phyloP scores from a whole-genome alignment of 495 filamentous ascomycete species.

The Pyrenopolyporus hunteri region DNA sequence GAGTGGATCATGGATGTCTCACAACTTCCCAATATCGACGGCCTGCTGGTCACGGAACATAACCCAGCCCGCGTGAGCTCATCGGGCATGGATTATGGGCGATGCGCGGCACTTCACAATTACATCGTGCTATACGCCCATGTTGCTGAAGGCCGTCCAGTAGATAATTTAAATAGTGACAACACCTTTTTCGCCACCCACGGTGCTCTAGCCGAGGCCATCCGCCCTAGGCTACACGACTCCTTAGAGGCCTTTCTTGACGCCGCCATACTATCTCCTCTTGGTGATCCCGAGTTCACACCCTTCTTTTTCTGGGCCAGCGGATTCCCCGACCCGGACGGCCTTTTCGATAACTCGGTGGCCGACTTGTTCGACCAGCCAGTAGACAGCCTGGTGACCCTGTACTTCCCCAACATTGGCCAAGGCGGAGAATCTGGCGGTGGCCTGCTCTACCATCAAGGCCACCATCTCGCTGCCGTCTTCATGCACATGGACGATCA shows the following conservation, averaged over 20 bases:
- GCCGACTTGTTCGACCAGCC: conserved; percentile 11
- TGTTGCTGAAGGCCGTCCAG: conserved; percentile 33
- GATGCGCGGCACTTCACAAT: conserved; percentile 54
- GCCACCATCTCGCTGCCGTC: conserved; percentile 20
- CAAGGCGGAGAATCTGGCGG: conserved; percentile 9
- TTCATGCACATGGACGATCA: conserved; percentile 33
- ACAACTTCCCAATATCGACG: conserved; percentile 36
- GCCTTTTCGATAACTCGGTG: conserved; percentile 2
- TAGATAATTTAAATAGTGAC: conserved; percentile 2
- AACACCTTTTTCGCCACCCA: conserved; percentile 27
- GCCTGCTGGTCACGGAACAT: conserved; percentile 39
- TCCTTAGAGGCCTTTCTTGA: conserved; percentile 42
- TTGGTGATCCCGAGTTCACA: neutral
- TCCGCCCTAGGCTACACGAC: conserved; percentile 34
- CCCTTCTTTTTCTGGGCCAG: conserved; percentile 22
- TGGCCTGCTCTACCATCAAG: conserved; percentile 39
- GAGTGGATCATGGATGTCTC: conserved; percentile 19
- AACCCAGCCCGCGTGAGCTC: conserved; percentile 41
- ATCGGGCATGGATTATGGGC: conserved; percentile 41
- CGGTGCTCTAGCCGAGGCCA: conserved; percentile 25
- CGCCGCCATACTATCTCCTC: conserved; percentile 26
- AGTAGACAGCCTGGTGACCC: conserved; percentile 9
- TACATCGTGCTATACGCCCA: conserved; percentile 47
- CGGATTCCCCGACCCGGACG: neutral
- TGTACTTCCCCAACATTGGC: conserved; percentile 25